A percentile compares a stretch with the other conserved stretches of the same genome.
These are phyloP conservation scores for Capillidium heterosporum DNA, from an alignment of 371 early-diverging fungal genomes.

Conservation along the genomic window DNA sequence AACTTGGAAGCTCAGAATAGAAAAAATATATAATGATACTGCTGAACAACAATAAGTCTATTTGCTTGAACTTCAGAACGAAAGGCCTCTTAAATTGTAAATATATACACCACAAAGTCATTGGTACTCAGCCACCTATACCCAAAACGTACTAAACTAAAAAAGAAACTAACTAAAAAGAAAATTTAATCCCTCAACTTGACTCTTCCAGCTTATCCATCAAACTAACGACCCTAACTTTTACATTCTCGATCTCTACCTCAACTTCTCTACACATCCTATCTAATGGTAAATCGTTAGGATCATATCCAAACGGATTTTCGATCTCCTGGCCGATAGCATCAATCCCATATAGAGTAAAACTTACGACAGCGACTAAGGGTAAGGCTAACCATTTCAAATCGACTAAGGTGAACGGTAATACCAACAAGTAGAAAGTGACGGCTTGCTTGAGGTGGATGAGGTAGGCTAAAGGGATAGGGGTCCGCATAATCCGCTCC, in stretches of 20 bases:
- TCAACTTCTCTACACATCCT: constrained; percentile 16
- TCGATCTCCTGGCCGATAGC: constrained; percentile 33
- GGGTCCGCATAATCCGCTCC: constrained; percentile 54
- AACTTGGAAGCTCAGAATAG: too few species aligned
- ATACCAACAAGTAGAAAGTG: constrained; percentile 32
- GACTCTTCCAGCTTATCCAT: too few species aligned
- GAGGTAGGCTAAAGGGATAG: constrained; percentile 62
- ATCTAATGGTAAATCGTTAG: constrained; percentile 19
- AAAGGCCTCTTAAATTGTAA: too few species aligned
- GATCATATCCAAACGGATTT: constrained; percentile 43
- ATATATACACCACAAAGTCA: too few species aligned
- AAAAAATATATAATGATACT: too few species aligned
- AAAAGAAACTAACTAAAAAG: too few species aligned
- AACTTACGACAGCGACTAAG: constrained; percentile 32
- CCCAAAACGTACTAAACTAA: too few species aligned
- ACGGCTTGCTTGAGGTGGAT: constrained; percentile 59
- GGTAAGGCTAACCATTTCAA: constrained; percentile 38
- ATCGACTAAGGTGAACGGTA: constrained; percentile 43
- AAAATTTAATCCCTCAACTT: too few species aligned
- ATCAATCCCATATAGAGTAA: constrained; percentile 55
- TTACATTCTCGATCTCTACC: constrained; percentile 15
- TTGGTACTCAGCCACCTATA: too few species aligned
- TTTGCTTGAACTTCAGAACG: too few species aligned
- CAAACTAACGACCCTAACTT: neutral
- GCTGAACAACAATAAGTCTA: too few species aligned